Percentiles rank a stretch among this genome's conserved stretches.
phyloP scores from a whole-genome alignment of 805 yeast species.

The Saturnispora saitoi region DNA sequence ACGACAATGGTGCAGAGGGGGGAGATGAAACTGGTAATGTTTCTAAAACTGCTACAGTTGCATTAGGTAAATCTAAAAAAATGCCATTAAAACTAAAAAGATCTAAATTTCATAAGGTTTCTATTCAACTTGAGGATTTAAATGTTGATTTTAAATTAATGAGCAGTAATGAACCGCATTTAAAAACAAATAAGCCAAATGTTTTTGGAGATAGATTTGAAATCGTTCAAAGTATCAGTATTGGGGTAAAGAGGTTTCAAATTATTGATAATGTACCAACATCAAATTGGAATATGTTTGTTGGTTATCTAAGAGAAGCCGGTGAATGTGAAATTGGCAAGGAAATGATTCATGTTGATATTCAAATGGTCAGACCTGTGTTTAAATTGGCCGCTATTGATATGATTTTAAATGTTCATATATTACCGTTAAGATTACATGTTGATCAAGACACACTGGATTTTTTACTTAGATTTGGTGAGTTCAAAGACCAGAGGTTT shows the following conservation, averaged over 20 bases:
- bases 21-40: not conserved
- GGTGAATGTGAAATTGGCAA: conserved; percentile 66
- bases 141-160: conserved; percentile 38
- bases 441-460: conserved; percentile 93
- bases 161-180: conserved; percentile 33
- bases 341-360: conserved; percentile 45
- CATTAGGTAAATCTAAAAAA: conserved; percentile 25
- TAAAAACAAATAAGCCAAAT: conserved; percentile 16
- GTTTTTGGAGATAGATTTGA: conserved; percentile 32
- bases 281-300: conserved; percentile 85
- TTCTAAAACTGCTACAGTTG: conserved; percentile 12
- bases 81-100: conserved; percentile 53
- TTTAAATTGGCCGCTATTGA: conserved; percentile 62
- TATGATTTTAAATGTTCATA: conserved; percentile 39
- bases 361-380: conserved; percentile 60
- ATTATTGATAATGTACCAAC: conserved; percentile 72
- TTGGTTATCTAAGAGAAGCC: conserved; percentile 57
- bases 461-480: conserved; percentile 69
- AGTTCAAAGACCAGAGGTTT: conserved; percentile 67
- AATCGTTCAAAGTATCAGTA: conserved; percentile 38
- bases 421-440: conserved; percentile 72
- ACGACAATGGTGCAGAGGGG: not conserved
- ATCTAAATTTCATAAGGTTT: conserved; percentile 51
- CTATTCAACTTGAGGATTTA: conserved; percentile 47
- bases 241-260: conserved; percentile 47